Evolutionary conservation across 495 filamentous ascomycete species (phyloP).

Genomic region (Bryoglossum gracile): DNA sequence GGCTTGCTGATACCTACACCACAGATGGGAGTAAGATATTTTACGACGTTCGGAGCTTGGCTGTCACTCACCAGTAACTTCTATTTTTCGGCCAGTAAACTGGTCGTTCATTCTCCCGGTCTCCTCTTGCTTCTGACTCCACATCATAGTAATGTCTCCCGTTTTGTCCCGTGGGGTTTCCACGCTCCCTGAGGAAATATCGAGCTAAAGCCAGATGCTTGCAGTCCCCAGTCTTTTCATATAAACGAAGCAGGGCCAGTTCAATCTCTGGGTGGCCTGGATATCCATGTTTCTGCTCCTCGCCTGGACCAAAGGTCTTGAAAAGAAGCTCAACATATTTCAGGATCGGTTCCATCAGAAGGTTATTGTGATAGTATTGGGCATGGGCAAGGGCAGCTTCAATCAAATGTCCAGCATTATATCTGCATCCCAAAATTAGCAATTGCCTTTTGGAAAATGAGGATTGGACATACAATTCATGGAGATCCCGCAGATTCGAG

Average conservation of each 20-base stretch:
- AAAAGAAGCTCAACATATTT: constrained; percentile 48
- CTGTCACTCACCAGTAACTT: constrained; percentile 22
- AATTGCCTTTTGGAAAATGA: not conserved
- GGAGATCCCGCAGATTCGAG: constrained; percentile 52
- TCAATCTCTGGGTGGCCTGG: constrained; percentile 57
- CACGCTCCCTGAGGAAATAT: constrained; percentile 52
- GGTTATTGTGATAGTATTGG: constrained; percentile 41
- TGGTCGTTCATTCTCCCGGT: constrained; percentile 38
- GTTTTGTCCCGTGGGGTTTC: constrained; percentile 42
- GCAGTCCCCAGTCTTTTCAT: constrained; percentile 37
- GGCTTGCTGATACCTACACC: constrained; percentile 47
- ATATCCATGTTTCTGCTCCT: constrained; percentile 47
- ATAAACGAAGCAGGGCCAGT: constrained; percentile 48
- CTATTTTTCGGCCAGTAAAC: constrained; percentile 32
- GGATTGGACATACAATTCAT: constrained; percentile 50
- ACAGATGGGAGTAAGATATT: constrained; percentile 7
- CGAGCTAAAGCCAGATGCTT: constrained; percentile 42
- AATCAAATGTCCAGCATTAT: constrained; percentile 53
- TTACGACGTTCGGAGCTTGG: not conserved
- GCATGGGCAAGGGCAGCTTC: constrained; percentile 51
- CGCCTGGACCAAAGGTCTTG: constrained; percentile 40
- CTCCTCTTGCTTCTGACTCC: constrained; percentile 43
- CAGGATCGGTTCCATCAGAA: constrained; percentile 42
- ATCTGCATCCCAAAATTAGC: constrained; percentile 28
- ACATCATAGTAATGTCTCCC: constrained; percentile 45